Conservation (phyloP, 202 grass and related monocot genomes). For the Setaria viridis region DNA sequence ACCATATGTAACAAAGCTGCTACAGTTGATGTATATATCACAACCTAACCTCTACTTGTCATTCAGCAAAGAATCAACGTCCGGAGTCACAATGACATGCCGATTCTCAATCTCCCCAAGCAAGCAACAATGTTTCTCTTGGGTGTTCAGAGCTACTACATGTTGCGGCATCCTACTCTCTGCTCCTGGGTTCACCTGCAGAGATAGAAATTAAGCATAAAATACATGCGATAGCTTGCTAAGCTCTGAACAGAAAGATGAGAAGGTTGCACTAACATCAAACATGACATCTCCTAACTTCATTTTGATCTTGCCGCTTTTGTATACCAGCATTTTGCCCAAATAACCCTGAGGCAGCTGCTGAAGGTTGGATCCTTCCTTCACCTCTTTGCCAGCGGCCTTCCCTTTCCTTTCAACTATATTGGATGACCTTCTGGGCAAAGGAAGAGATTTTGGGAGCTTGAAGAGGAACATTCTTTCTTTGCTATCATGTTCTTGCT, state of each 20-base stretch:
- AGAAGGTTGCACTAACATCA: slow-evolving; percentile 60
- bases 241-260: neutral
- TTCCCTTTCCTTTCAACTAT: slow-evolving; percentile 56
- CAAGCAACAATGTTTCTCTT: slow-evolving; percentile 50
- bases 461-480: slow-evolving; percentile 76
- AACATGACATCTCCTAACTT: slow-evolving; percentile 68
- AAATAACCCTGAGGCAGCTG: slow-evolving; percentile 65
- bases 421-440: slow-evolving; percentile 40
- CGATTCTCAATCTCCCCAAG: slow-evolving; percentile 61
- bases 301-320: slow-evolving; percentile 78
- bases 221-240: neutral
- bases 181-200: slow-evolving; percentile 65
- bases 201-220: slow-evolving; percentile 22
- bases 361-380: slow-evolving; percentile 59
- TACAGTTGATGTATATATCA: neutral
- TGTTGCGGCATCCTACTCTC: slow-evolving; percentile 55
- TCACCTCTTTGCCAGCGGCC: slow-evolving; percentile 42
- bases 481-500: slow-evolving; percentile 48
- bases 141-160: slow-evolving; percentile 61
- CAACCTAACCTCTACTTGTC: slow-evolving; percentile 39
- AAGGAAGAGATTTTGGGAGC: slow-evolving; percentile 70
- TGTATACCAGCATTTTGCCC: slow-evolving; percentile 80
- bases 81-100: slow-evolving; percentile 61
- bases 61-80: slow-evolving; percentile 58
- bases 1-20: slow-evolving; percentile 16